Conservation (phyloP, 495 filamentous ascomycete genomes). For the Penicillium desertorum region DNA sequence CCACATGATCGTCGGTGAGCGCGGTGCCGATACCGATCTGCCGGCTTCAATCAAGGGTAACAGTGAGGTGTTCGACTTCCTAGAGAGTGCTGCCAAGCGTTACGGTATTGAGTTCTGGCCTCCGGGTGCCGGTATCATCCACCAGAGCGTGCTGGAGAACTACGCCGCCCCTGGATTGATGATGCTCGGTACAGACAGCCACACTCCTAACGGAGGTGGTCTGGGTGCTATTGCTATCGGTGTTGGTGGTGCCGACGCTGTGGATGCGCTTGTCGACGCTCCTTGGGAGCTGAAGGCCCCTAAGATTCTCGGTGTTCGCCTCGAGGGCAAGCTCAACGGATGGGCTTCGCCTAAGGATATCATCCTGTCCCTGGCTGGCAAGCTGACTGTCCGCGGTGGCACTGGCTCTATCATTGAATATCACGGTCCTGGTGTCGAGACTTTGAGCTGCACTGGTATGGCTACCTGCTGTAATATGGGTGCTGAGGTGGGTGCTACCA, state of each 20-base stretch:
- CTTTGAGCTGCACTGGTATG: slow-evolving; percentile 89
- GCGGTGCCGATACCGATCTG: slow-evolving; percentile 85
- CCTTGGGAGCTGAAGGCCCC: slow-evolving; percentile 98
- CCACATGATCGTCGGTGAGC: slow-evolving; percentile 93
- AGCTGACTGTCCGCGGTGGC: slow-evolving; percentile 89
- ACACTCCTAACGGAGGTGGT: slow-evolving; percentile 95
- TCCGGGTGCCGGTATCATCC: slow-evolving; percentile 97
- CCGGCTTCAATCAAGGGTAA: slow-evolving; percentile 86
- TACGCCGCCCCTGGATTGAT: slow-evolving; percentile 96
- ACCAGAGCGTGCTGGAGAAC: slow-evolving; percentile 97
- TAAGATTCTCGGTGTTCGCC: slow-evolving; percentile 78
- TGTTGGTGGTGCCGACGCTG: slow-evolving; percentile 95
- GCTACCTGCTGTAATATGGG: slow-evolving; percentile 91
- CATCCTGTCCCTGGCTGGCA: slow-evolving; percentile 84
- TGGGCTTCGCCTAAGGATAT: slow-evolving; percentile 96
- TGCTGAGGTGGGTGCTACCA: slow-evolving; percentile 93
- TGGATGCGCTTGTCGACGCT: slow-evolving; percentile 92
- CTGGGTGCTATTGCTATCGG: slow-evolving; percentile 93
- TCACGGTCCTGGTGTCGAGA: slow-evolving; percentile 81
- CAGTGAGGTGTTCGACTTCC: slow-evolving; percentile 95
- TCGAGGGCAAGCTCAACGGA: slow-evolving; percentile 79
- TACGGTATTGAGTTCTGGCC: slow-evolving; percentile 99
- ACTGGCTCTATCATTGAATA: slow-evolving; percentile 97
- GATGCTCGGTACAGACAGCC: slow-evolving; percentile 99
- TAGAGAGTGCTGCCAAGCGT: slow-evolving; percentile 90